Evolutionary conservation across 2,329 filamentous ascomycete genomes (phyloP).

Genomic region (Fusarium setosum): DNA sequence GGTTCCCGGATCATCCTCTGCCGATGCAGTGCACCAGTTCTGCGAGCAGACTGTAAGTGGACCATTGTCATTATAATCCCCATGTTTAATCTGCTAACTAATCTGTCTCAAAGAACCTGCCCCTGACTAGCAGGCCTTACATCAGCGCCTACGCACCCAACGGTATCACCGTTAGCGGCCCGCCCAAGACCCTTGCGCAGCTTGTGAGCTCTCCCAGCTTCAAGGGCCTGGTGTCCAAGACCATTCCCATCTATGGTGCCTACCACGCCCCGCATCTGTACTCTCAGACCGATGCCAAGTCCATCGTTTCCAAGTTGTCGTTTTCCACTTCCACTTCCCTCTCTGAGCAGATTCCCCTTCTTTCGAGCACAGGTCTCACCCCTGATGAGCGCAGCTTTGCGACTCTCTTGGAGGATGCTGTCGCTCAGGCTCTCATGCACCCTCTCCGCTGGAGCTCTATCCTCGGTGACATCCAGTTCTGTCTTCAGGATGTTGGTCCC

Average conservation of each 20-base stretch:
- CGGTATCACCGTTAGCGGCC: constrained; percentile 33
- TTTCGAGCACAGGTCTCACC: constrained; percentile 11
- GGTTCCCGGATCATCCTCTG: constrained; percentile 20
- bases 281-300: constrained; percentile 19
- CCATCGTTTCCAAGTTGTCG: constrained; percentile 10
- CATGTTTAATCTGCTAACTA: not conserved
- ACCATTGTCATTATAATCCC: fast-evolving
- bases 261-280: constrained; percentile 36
- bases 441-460: constrained; percentile 30
- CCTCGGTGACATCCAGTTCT: constrained; percentile 11
- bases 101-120: not conserved
- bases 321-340: not conserved
- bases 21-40: constrained; percentile 9
- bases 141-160: constrained; percentile 35
- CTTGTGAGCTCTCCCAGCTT: constrained; percentile 8
- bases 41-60: not conserved
- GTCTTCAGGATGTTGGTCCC: not conserved
- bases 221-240: constrained; percentile 15
- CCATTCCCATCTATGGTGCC: constrained; percentile 31
- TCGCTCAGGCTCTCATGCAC: constrained; percentile 19
- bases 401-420: constrained; percentile 22
- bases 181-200: constrained; percentile 22
- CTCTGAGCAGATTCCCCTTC: constrained; percentile 12
- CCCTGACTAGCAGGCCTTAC: constrained; percentile 30
- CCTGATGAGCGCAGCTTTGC: constrained; percentile 25